Base-by-base conservation (phyloP, 805 yeast genomes). In the Ogataea polymorpha region DNA sequence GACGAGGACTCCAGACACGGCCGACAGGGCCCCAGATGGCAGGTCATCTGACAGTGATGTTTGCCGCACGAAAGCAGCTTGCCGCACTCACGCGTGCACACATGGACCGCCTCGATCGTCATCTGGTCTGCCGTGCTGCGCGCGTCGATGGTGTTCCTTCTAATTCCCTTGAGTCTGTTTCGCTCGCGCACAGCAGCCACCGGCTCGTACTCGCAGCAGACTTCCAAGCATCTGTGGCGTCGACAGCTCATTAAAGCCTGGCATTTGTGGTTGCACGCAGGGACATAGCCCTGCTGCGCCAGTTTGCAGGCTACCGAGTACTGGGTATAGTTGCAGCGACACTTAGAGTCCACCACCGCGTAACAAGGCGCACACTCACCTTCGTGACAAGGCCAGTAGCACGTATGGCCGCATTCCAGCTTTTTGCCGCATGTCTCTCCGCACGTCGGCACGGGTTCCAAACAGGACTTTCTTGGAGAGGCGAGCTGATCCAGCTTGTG, bases 401-500 rank as follows among this genome's bases (percentile, higher is more conserved):
- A 89, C 13, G 46, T 55, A 50, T 79, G 91, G 2, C 96, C 96
- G 67, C 96, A 89, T 0, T 70, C 61, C 28, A 87, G 60, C 6
- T 42, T 38, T 58, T 83, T 85, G 4, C 72, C 81, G 62, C 97
- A 89, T 0, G 63, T 62, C 3, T 69, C 54, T 6, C 71, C 79
- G 65, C 97, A 89, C 8, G 81, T 77, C 4, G 96, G 93, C 26
- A 88, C 71, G 1, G 88, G 83, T 48, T 87, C 96, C 2, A 83
- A 69, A 62, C 97, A 89, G 23, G 70, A 63, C 0, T 50, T 51
- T 48, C 96, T 72, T 10, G 63, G 59, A 3, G 53, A 50, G 3
- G 63, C 54, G 11, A 74, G 43, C 1, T 67, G 67, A 2, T 56
- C 56, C 8, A 82, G 67, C 4, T 56, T 50, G 2, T 79, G 72